Conservation (phyloP, 176 grass and related monocot genomes). For the Cymbopogon citratus region DNA sequence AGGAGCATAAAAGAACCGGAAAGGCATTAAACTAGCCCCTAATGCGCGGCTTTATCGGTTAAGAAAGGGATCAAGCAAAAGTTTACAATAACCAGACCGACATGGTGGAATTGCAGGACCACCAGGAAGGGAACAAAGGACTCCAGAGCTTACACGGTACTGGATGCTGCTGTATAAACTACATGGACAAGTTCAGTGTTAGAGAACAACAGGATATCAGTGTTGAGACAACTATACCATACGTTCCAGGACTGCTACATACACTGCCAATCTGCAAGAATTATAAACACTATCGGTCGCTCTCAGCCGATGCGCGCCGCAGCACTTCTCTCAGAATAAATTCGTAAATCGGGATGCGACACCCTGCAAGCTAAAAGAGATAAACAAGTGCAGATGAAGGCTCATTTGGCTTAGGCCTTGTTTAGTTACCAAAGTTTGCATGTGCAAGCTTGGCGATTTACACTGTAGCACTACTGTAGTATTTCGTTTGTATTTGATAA, state of each 20-base stretch:
- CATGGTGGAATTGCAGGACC: slow-evolving; percentile 33
- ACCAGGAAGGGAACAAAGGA: slow-evolving; percentile 39
- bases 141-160: slow-evolving; percentile 37
- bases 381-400: slow-evolving; percentile 34
- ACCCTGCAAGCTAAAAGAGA: slow-evolving; percentile 24
- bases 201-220: slow-evolving; percentile 25
- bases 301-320: slow-evolving; percentile 12
- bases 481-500: too few species aligned
- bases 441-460: too few species aligned
- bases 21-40: slow-evolving; percentile 25
- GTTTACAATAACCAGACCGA: slow-evolving; percentile 22
- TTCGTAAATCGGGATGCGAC: slow-evolving; percentile 10
- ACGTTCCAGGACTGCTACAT: slow-evolving; percentile 17
- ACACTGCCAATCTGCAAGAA: slow-evolving; percentile 22
- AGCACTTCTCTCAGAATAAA: slow-evolving; percentile 15
- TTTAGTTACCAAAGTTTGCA: too few species aligned
- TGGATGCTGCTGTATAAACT: slow-evolving; percentile 33
- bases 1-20: slow-evolving; percentile 22
- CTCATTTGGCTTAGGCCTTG: slow-evolving; percentile 14
- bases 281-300: slow-evolving; percentile 10
- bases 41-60: slow-evolving; percentile 25
- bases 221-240: slow-evolving; percentile 24
- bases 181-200: background rate
- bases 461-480: too few species aligned
- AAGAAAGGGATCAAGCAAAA: slow-evolving; percentile 36